Evolutionary conservation across 2,329 filamentous ascomycete genomes (phyloP), one percentile per base, ranked within the genome.

Genomic region (Trichoderma endophyticum): DNA sequence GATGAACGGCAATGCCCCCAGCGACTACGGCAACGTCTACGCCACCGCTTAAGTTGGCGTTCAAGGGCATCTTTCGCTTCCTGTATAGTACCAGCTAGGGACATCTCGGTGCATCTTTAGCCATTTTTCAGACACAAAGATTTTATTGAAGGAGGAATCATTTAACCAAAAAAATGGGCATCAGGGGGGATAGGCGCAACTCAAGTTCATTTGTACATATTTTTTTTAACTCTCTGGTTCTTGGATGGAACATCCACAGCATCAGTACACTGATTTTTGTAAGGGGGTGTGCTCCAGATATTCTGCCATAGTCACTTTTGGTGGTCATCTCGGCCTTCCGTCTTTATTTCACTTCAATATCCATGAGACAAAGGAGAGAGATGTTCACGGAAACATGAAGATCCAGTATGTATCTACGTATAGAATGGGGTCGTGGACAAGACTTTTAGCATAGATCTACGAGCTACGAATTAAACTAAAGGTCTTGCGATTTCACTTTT

Each of bases 1-100:
- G 74, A 80, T 88, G 79, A 71, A 80, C 36, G 65, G 77, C 60
- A 80, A 78, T 30, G 36, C 78, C n/a, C 81, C 86, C 28, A 87
- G 83, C 82, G 73, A 74, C 26, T 83, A 82, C 74, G 88, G 88
- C 77, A 77, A 84, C 75, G 83, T 83, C 71, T 89, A 86, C 75
- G 87, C 86, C 75, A 83, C 82, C 39, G 74, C 79, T 54, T 79
- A 78, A 77, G 70, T 68, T 15, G 36, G 48, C 64, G 24, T 57
- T 9, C n/a, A 32, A 59, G 64, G 11, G 60, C 59, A 56, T 75
- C 63, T 68, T 79, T 80, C 74, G 77, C 73, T 82, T 83, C 78
- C 78, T 81, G 79, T 80, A 82, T 79, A 82, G 76, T 81, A 77
- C 36, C 21, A 21, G 77, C 74, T 80, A 79, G 79, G 78, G 70